Evolutionary conservation across 257 asterid species (phyloP).

Genomic region (Coffea eugenioides): DNA sequence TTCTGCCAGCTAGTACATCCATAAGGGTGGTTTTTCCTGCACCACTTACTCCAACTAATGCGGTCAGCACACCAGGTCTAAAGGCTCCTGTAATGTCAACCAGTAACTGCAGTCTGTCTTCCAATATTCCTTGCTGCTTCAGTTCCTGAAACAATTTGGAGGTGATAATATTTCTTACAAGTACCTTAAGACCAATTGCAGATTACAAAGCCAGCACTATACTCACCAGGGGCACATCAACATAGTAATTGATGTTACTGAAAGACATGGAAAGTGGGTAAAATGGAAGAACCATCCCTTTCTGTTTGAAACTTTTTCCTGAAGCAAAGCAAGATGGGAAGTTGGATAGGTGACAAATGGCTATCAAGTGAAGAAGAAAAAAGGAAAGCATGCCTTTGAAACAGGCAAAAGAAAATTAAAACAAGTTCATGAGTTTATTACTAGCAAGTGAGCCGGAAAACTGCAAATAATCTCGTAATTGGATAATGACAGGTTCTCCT

Average conservation of each 20-base stretch:
- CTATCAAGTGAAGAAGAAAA: slow-evolving; percentile 10
- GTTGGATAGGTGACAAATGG: slow-evolving; percentile 14
- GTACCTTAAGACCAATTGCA: slow-evolving; percentile 12
- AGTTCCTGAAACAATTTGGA: slow-evolving; percentile 57
- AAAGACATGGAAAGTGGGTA: slow-evolving; percentile 86
- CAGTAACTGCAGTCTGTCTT: slow-evolving; percentile 71
- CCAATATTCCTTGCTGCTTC: slow-evolving; percentile 84
- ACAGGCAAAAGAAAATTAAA: neutral
- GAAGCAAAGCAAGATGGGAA: slow-evolving; percentile 20
- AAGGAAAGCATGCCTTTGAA: neutral
- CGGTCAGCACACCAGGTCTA: slow-evolving; percentile 92
- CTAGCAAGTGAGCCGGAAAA: slow-evolving; percentile 86
- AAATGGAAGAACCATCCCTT: slow-evolving; percentile 95
- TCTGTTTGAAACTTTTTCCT: slow-evolving; percentile 78
- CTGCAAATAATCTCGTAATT: slow-evolving; percentile 77
- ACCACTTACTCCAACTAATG: slow-evolving; percentile 94
- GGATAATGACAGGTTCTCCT: slow-evolving; percentile 67
- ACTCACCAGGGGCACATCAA: slow-evolving; percentile 84
- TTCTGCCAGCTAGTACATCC: slow-evolving; percentile 97
- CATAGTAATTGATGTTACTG: slow-evolving; percentile 80
- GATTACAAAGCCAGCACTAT: slow-evolving; percentile 18
- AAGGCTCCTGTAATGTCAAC: slow-evolving; percentile 81
- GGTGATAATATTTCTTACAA: neutral
- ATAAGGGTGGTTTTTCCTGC: slow-evolving; percentile 97
- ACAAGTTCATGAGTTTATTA: slow-evolving; percentile 34